Percentiles rank a stretch among this genome's conserved stretches.
phyloP scores from a whole-genome alignment of 768 basidiomycete species.

The Austroboletus festivus region DNA sequence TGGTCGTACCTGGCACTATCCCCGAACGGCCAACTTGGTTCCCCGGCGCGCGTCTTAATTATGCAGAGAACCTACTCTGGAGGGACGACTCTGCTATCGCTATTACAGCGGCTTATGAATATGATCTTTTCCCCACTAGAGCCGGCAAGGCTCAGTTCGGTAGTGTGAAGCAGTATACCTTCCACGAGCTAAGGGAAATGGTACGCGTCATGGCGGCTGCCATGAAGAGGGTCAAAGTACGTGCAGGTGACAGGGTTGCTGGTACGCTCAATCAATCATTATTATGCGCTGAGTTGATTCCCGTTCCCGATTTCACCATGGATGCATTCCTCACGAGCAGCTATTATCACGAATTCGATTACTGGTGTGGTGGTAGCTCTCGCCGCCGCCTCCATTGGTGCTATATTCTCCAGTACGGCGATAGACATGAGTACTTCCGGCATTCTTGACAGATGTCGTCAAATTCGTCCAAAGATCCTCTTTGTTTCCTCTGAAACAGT shows the following conservation, averaged over 20 bases:
- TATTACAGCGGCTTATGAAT: slow-evolving; percentile 57
- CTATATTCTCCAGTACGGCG: slow-evolving; percentile 66
- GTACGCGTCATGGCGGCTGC: slow-evolving; percentile 58
- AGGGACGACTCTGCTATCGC: slow-evolving; percentile 59
- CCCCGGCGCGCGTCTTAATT: slow-evolving; percentile 62
- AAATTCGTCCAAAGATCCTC: slow-evolving; percentile 67
- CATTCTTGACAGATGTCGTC: slow-evolving; percentile 60
- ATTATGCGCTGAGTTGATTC: background rate
- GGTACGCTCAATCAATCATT: slow-evolving; percentile 37
- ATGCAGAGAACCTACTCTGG: slow-evolving; percentile 67
- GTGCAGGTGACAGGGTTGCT: slow-evolving; percentile 63
- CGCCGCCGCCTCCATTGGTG: slow-evolving; percentile 66
- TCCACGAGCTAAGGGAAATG: slow-evolving; percentile 49
- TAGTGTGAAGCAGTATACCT: slow-evolving; percentile 45
- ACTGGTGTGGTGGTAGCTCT: slow-evolving; percentile 59
- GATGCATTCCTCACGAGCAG: slow-evolving; percentile 31
- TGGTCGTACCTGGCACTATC: slow-evolving; percentile 44
- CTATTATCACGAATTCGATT: slow-evolving; percentile 62
- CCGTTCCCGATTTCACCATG: background rate
- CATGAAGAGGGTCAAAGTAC: slow-evolving; percentile 53
- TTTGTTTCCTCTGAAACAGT: slow-evolving; percentile 65
- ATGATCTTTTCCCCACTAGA: slow-evolving; percentile 33
- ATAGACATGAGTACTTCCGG: slow-evolving; percentile 67
- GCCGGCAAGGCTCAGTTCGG: slow-evolving; percentile 16
- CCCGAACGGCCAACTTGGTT: slow-evolving; percentile 68